phyloP scores from a whole-genome alignment of 768 basidiomycete genomes.

The Boletus pseudopeckii region DNA sequence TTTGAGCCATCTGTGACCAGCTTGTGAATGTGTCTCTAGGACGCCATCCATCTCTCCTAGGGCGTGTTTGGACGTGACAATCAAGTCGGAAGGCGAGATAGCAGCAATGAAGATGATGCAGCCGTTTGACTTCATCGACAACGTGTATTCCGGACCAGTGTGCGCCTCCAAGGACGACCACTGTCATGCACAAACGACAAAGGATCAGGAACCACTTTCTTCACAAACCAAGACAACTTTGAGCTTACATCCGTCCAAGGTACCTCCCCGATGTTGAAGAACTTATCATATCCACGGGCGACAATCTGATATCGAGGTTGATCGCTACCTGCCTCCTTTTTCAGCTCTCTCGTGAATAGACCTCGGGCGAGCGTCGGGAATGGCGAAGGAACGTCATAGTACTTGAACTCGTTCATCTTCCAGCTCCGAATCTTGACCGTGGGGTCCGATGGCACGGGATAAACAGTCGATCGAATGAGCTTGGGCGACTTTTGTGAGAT shows the following conservation, averaged over 20 bases:
- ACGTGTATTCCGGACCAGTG: conserved; percentile 73
- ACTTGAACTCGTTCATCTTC: conserved; percentile 99
- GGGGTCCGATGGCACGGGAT: conserved; percentile 56
- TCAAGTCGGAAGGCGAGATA: conserved; percentile 64
- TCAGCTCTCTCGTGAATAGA: conserved; percentile 65
- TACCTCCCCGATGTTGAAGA: conserved; percentile 97
- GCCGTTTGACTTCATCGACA: conserved; percentile 93
- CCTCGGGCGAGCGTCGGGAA: conserved; percentile 96
- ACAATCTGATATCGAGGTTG: conserved; percentile 60
- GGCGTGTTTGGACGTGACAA: conserved; percentile 93
- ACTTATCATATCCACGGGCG: conserved; percentile 94
- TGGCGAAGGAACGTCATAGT: conserved; percentile 82
- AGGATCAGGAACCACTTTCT: neutral
- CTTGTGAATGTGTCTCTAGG: conserved; percentile 68
- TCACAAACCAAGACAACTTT: neutral
- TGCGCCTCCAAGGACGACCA: conserved; percentile 71
- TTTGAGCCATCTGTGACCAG: conserved; percentile 80
- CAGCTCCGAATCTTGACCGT: conserved; percentile 68
- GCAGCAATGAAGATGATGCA: conserved; percentile 96
- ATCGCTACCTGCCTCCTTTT: conserved; percentile 28
- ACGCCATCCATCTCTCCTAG: conserved; percentile 54
- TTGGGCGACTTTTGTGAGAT: conserved; percentile 57
- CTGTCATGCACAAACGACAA: conserved; percentile 37
- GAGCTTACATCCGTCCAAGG: conserved; percentile 85
- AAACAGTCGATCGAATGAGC: conserved; percentile 58